phyloP scores from a whole-genome alignment of 495 filamentous ascomycete genomes.

The Penicillium bovifimosum region DNA sequence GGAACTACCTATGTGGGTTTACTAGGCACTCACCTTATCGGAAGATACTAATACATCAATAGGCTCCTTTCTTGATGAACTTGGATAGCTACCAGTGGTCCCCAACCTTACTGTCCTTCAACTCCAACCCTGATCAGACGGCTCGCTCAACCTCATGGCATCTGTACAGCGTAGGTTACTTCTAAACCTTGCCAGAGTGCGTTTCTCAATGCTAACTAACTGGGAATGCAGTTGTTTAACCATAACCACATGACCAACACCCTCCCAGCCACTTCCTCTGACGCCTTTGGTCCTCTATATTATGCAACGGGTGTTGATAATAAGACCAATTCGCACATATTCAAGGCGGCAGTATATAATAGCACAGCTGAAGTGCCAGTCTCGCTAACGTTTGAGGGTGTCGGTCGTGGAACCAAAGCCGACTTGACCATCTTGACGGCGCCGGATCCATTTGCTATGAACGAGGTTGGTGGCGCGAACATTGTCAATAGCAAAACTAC shows the following conservation, averaged over 20 bases:
- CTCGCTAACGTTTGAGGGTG: constrained; percentile 49
- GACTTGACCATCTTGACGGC: constrained; percentile 56
- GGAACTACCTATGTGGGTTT: constrained; percentile 36
- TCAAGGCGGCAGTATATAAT: constrained; percentile 67
- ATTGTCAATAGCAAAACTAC: constrained; percentile 41
- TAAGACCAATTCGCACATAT: constrained; percentile 35
- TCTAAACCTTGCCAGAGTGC: not conserved
- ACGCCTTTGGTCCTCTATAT: constrained; percentile 40
- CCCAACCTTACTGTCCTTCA: constrained; percentile 42
- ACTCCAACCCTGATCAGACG: constrained; percentile 35
- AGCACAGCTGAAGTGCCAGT: constrained; percentile 46
- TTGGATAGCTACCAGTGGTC: constrained; percentile 44
- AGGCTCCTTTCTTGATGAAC: constrained; percentile 46
- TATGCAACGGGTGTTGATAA: constrained; percentile 35
- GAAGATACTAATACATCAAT: constrained; percentile 7
- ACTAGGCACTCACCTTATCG: not conserved
- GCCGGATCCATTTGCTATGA: constrained; percentile 36
- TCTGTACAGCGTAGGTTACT: constrained; percentile 26
- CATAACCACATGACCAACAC: constrained; percentile 37
- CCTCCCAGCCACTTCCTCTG: constrained; percentile 36
- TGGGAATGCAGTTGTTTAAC: constrained; percentile 32
- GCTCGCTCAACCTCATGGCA: constrained; percentile 42
- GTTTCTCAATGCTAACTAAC: not conserved
- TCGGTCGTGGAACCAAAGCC: constrained; percentile 39
- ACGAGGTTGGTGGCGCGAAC: constrained; percentile 34